phyloP scores from a whole-genome alignment of 2,329 filamentous ascomycete genomes.

The Chrysosphaeria jannelii region DNA sequence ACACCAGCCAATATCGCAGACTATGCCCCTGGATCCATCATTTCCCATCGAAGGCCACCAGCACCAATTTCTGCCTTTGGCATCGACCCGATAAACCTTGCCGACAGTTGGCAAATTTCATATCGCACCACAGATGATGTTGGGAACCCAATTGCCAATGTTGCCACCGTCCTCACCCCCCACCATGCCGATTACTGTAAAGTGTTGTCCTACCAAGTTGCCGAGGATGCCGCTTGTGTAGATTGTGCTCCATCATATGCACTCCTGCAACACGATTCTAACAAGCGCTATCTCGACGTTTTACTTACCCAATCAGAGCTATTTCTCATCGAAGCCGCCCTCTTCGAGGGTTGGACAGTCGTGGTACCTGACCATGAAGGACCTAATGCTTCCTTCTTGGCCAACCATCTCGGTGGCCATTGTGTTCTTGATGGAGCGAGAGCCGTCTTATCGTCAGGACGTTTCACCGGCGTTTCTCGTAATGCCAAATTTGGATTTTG shows the following conservation, averaged over 20 bases:
- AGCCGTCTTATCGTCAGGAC: constrained; percentile 3
- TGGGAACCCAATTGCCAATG: constrained; percentile 1
- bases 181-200: constrained; percentile 2
- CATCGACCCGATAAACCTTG: constrained; percentile 1
- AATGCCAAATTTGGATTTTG: constrained; percentile 13
- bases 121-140: constrained; percentile 3
- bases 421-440: constrained; percentile 6
- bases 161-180: constrained; percentile 2
- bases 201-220: constrained; percentile 12
- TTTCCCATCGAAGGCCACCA: constrained; percentile 1
- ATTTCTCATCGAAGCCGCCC: constrained; percentile 8
- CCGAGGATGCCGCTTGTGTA: constrained; percentile 11
- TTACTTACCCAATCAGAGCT: constrained; percentile 4
- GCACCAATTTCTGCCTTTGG: constrained; percentile 2
- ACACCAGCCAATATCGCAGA: constrained; percentile 2
- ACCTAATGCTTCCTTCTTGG: constrained; percentile 11
- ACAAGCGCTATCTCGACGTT: constrained; percentile 1
- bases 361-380: constrained; percentile 15
- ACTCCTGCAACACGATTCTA: constrained; percentile 3
- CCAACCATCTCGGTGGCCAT: constrained; percentile 12
- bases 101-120: constrained; percentile 1
- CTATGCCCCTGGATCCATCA: constrained; percentile 1
- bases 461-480: constrained; percentile 2
- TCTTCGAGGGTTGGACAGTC: constrained; percentile 14
- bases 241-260: constrained; percentile 11